Conservation (phyloP, 805 yeast genomes). For the Hanseniaspora meyeri region DNA sequence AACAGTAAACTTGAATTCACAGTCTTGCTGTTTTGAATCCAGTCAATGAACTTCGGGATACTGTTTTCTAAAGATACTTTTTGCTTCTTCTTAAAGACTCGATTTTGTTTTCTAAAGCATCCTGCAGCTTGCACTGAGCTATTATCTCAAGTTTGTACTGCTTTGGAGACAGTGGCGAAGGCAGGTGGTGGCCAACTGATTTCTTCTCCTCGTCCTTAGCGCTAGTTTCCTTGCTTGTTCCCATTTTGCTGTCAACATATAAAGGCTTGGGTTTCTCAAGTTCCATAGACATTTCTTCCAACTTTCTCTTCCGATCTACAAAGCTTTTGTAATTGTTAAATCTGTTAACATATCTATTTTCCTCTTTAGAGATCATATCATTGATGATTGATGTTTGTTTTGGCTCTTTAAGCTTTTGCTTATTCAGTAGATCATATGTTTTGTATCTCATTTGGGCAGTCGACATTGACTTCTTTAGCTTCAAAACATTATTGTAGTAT, state of each 20-base stretch:
- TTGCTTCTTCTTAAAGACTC: constrained; percentile 1
- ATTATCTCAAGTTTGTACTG: constrained; percentile 7
- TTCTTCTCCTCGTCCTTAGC: neutral
- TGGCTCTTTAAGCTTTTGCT: constrained; percentile 21
- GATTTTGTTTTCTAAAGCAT: constrained; percentile 3
- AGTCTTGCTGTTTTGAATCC: neutral
- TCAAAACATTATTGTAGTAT: constrained; percentile 44
- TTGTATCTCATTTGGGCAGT: constrained; percentile 27
- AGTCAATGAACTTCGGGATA: neutral
- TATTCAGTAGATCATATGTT: constrained; percentile 29
- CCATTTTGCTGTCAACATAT: neutral
- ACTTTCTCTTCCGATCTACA: constrained; percentile 9
- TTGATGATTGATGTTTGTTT: constrained; percentile 23
- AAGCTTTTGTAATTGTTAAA: constrained; percentile 15
- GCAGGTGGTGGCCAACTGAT: neutral
- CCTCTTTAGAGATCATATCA: constrained; percentile 15
- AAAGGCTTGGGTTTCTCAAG: neutral
- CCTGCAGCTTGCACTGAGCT: constrained; percentile 3
- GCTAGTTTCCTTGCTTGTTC: neutral
- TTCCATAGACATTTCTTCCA: neutral
- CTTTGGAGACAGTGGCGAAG: constrained; percentile 1
- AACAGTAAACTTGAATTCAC: neutral
- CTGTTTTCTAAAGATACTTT: neutral
- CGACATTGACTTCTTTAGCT: constrained; percentile 37
- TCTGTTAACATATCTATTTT: constrained; percentile 19